Percentiles rank a stretch among this genome's conserved stretches.
Conservation (phyloP, 768 basidiomycete genomes). For the Symmetrospora coprosmae region DNA sequence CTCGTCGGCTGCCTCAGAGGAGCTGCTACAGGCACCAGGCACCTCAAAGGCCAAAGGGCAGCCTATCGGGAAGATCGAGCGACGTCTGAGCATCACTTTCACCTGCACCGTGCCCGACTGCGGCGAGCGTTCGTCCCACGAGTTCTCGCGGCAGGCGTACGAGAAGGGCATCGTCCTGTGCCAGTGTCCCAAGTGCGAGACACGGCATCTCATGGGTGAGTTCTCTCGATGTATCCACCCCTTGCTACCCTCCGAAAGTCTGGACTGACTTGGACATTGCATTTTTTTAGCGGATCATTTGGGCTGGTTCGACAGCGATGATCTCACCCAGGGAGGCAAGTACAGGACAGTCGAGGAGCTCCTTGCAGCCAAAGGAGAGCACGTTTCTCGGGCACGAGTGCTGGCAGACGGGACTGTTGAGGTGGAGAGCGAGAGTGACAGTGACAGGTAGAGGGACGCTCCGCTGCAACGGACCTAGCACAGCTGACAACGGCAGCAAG, state of each 20-base stretch:
- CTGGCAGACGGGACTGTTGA: conserved; percentile 16
- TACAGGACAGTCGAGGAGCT: conserved; percentile 72
- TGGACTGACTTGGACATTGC: no score
- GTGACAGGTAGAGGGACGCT: no score
- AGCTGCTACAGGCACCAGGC: conserved; percentile 12
- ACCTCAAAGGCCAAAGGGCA: conserved; percentile 2
- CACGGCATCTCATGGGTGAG: conserved; percentile 47
- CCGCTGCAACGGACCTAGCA: no score
- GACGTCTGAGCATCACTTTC: conserved; percentile 60
- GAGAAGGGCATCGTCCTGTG: conserved; percentile 76
- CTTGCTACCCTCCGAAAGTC: no score
- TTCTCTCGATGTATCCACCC: no score
- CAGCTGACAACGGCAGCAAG: no score
- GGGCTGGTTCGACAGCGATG: conserved; percentile 71
- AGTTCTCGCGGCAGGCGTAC: conserved; percentile 73
- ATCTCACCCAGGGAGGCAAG: conserved; percentile 41
- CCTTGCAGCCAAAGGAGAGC: conserved; percentile 62
- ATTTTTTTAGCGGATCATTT: conserved; percentile 83
- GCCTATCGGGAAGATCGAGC: conserved; percentile 40
- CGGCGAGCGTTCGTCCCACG: conserved; percentile 72
- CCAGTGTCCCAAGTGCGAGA: conserved; percentile 78
- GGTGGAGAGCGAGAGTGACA: no score
- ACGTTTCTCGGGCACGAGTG: conserved; percentile 40
- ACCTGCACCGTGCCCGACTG: conserved; percentile 57
- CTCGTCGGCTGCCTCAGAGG: conserved; percentile 11